These are phyloP conservation scores for Chrysoporthe puriensis DNA, from an alignment of 2,329 filamentous ascomycete species.

Conservation along the genomic window DNA sequence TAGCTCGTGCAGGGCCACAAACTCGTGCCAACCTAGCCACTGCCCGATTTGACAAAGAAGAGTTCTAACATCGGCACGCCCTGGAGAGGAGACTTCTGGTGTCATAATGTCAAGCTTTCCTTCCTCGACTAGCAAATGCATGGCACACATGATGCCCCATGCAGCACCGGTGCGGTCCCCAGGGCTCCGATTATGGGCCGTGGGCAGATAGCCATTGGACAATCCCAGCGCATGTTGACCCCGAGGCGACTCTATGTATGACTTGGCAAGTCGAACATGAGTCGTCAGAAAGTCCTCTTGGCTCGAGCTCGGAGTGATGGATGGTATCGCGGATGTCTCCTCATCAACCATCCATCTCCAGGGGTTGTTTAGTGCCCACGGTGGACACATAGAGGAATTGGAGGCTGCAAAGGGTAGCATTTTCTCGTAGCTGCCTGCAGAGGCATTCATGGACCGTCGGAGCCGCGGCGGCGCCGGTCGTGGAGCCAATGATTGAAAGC, in stretches of 20 bases:
- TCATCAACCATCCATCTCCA: constrained; percentile 75
- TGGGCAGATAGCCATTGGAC: constrained; percentile 67
- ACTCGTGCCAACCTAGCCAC: constrained; percentile 75
- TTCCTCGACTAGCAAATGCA: constrained; percentile 91
- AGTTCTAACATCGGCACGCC: constrained; percentile 63
- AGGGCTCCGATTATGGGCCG: constrained; percentile 54
- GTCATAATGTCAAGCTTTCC: constrained; percentile 73
- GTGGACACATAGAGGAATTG: constrained; percentile 53
- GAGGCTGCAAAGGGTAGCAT: constrained; percentile 51
- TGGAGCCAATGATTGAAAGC: not conserved
- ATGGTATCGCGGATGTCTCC: constrained; percentile 36
- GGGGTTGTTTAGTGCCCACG: constrained; percentile 63
- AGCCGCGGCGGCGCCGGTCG: constrained; percentile 35
- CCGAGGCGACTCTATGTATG: constrained; percentile 65
- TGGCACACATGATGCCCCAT: constrained; percentile 70
- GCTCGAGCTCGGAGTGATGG: constrained; percentile 31
- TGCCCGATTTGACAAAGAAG: constrained; percentile 78
- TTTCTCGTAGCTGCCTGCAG: constrained; percentile 36
- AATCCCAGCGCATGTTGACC: constrained; percentile 58
- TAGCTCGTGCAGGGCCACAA: constrained; percentile 53
- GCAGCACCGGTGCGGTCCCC: constrained; percentile 64
- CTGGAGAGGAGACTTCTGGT: constrained; percentile 48
- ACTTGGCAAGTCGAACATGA: constrained; percentile 62
- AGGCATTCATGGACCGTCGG: constrained; percentile 41
- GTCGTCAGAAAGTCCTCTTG: constrained; percentile 47